Conservation (phyloP, 2,329 filamentous ascomycete species). For the Xylariales sp. region DNA sequence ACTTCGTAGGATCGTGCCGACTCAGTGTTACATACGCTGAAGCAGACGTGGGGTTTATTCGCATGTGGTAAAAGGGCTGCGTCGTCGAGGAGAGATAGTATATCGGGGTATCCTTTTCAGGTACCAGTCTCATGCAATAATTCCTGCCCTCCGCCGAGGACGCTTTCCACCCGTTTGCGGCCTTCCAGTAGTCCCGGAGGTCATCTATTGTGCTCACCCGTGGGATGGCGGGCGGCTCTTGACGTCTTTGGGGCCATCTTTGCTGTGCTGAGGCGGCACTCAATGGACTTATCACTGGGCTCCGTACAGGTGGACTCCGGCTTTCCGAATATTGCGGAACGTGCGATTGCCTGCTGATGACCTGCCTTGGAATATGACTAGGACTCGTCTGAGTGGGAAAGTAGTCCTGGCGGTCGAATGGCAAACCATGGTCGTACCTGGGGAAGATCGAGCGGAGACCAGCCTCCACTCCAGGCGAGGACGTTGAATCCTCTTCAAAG, state of each 20-base stretch:
- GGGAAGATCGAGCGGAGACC: constrained; percentile 71
- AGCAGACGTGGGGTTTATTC: constrained; percentile 58
- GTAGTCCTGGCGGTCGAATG: constrained; percentile 65
- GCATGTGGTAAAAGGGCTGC: constrained; percentile 65
- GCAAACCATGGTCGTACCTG: constrained; percentile 62
- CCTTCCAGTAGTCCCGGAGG: constrained; percentile 63
- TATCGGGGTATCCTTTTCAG: constrained; percentile 56
- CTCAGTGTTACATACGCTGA: constrained; percentile 57
- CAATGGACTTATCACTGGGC: constrained; percentile 27
- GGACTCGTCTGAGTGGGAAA: constrained; percentile 63
- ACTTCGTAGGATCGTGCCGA: constrained; percentile 56
- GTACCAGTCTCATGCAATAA: constrained; percentile 54
- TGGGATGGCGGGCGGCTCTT: constrained; percentile 42
- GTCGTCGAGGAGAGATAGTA: constrained; percentile 59
- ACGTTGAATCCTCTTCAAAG: constrained; percentile 28
- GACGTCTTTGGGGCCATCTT: constrained; percentile 29
- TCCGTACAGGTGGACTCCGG: constrained; percentile 23
- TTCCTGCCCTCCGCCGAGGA: constrained; percentile 52
- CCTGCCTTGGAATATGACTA: constrained; percentile 56
- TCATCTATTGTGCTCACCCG: constrained; percentile 54
- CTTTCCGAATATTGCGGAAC: constrained; percentile 32
- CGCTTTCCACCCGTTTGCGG: constrained; percentile 65
- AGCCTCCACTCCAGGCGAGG: constrained; percentile 21
- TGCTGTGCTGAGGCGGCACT: constrained; percentile 23
- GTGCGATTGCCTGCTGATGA: constrained; percentile 64